Evolutionary conservation across 169 alveolate genomes (phyloP), one percentile per base, ranked within the genome.

Genomic region (Prorocentrum cordatum): DNA sequence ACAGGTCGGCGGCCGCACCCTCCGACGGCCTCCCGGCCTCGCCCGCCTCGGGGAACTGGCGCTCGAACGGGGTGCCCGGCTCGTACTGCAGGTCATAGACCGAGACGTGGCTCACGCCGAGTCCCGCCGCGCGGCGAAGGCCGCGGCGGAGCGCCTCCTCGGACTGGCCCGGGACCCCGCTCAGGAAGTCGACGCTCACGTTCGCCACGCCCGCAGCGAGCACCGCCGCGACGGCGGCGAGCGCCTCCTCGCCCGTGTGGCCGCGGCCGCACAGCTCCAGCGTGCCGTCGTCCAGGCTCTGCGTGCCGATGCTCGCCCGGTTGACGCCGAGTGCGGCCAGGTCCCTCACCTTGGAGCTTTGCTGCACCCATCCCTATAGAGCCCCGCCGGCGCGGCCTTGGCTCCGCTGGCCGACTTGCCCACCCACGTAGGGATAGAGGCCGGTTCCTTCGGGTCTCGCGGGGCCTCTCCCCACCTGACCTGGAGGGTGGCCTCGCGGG

Each of bases 61-160:
- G 42, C n/a, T 38, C 70, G 68, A 72, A 72, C 12, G 47, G 16
- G 0, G 84, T 72, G 84, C 68, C 84, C 35, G 67, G 70, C 84
- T 72, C 84, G 54, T 47, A 42, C 32, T 72, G 84, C 84, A 72
- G 42, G 68, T 72, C 84, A 27, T 72, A 72, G 54, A 72, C 84
- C 2, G 84, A 72, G 24, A 72, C 24, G 12, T 72, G 84, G 26
- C 47, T 59, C 70, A 72, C 84, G 12, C 75, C 75, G 20, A 12
- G 54, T n/a, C n/a, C n/a, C n/a, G n/a, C n/a, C n/a, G n/a, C n/a
- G n/a, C n/a, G n/a, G n/a, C 16, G 54, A 16, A 42, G 9, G 9
- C n/a, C 54, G 16, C 16, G 54, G n/a, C 54, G 54, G n/a, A 42
- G n/a, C 9, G 9, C 54, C n/a, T 42, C 54, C 16, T 42, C 54